Evolutionary conservation across 2,329 filamentous ascomycete genomes (phyloP).

Genomic region (Hypoxylon sp.): DNA sequence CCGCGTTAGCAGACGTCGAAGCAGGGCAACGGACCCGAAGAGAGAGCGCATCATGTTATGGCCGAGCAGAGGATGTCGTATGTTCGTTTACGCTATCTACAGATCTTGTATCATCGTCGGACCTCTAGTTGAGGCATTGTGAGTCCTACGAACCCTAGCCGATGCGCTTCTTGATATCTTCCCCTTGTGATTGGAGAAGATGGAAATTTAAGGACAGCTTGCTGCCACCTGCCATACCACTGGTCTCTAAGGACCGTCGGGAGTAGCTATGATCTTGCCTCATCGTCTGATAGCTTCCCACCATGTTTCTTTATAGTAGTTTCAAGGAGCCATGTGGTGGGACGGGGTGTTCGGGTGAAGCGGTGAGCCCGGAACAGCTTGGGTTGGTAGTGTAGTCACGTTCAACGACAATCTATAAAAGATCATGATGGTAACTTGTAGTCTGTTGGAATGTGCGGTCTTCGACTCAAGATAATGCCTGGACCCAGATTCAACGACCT

Average conservation of each 20-base stretch:
- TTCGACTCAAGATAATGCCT: not conserved
- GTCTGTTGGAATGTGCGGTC: not conserved
- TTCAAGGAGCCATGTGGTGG: slow-evolving; percentile 22
- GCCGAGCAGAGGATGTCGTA: not conserved
- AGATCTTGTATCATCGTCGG: slow-evolving; percentile 16
- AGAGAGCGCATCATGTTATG: not conserved
- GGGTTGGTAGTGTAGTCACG: not conserved
- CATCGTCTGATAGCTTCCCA: slow-evolving; percentile 5
- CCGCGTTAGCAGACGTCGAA: not conserved
- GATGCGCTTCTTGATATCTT: slow-evolving; percentile 4
- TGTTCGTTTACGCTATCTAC: slow-evolving; percentile 6
- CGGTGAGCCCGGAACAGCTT: slow-evolving; percentile 26
- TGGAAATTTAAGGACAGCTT: slow-evolving; percentile 2
- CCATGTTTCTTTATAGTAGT: slow-evolving; percentile 16
- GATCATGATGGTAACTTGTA: not conserved
- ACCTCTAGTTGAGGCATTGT: slow-evolving; percentile 5
- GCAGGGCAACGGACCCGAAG: not conserved
- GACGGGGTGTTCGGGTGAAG: slow-evolving; percentile 15
- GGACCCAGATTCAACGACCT: not conserved
- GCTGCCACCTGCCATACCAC: slow-evolving; percentile 1
- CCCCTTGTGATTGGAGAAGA: slow-evolving; percentile 4
- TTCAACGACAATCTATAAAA: slow-evolving; percentile 3
- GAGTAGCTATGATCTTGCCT: slow-evolving; percentile 13
- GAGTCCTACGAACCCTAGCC: slow-evolving; percentile 26
- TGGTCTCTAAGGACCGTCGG: not conserved